Evolutionary conservation across 169 alveolate genomes (phyloP).

Genomic region (Plasmodium gallinaceum): DNA sequence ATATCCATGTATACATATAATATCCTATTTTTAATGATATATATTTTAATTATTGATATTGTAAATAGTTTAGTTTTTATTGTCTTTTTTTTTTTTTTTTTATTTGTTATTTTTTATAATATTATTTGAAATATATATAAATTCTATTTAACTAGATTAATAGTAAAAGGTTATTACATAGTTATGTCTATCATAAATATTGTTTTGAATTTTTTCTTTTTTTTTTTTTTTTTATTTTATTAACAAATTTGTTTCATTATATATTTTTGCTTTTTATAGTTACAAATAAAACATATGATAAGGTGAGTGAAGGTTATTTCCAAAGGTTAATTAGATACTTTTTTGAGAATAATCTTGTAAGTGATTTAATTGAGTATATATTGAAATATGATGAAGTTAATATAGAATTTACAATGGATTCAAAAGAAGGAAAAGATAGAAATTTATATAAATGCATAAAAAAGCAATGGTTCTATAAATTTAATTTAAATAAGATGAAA

Average conservation of each 20-base stretch:
- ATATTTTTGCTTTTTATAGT: conserved; percentile 12
- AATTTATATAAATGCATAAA: conserved; percentile 42
- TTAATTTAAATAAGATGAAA: conserved; percentile 17
- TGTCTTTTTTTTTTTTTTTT: too few species aligned
- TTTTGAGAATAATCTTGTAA: conserved; percentile 34
- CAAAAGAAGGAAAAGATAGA: conserved; percentile 4
- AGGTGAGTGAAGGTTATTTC: conserved; percentile 18
- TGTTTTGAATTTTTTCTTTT: too few species aligned
- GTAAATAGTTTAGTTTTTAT: too few species aligned
- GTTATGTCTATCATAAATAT: too few species aligned
- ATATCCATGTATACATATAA: conserved; percentile 3
- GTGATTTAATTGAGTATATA: conserved; percentile 26
- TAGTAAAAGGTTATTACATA: too few species aligned
- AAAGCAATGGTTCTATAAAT: conserved; percentile 62
- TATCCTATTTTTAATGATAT: neutral
- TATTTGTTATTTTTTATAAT: too few species aligned
- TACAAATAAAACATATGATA: conserved; percentile 14
- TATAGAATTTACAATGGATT: conserved; percentile 3
- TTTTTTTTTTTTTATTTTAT: too few species aligned
- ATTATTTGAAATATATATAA: too few species aligned
- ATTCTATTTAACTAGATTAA: too few species aligned
- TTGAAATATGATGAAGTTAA: conserved; percentile 43
- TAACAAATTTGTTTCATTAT: neutral
- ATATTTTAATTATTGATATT: too few species aligned
- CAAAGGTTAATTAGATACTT: conserved; percentile 36